Percentiles rank a stretch among this genome's conserved stretches.
These are phyloP conservation scores for Fusarium sp. DNA, from an alignment of 2,329 filamentous ascomycete genomes.

Conservation along the genomic window DNA sequence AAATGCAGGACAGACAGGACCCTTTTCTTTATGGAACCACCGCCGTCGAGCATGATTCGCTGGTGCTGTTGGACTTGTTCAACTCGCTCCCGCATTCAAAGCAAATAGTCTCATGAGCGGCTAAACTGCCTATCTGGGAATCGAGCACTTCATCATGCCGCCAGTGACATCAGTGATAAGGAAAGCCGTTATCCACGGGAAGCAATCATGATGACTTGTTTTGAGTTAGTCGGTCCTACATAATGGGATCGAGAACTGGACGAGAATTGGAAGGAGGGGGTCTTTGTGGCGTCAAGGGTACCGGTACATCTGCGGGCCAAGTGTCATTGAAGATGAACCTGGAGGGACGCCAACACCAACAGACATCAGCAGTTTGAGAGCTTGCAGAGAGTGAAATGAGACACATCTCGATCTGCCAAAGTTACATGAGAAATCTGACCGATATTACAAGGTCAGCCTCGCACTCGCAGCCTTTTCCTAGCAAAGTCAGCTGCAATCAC, in stretches of 20 bases:
- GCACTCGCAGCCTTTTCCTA: background rate
- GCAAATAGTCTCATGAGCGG: background rate
- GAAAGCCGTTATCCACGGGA: background rate
- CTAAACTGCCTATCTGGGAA: background rate
- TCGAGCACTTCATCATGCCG: background rate
- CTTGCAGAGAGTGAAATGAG: background rate
- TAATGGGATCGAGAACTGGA: background rate
- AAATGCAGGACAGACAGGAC: background rate
- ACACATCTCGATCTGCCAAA: background rate
- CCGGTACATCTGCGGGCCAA: slow-evolving; percentile 1
- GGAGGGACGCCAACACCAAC: background rate
- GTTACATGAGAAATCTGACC: background rate
- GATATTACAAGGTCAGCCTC: background rate
- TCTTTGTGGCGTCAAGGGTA: slow-evolving; percentile 20
- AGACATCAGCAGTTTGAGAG: background rate
- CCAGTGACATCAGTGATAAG: slow-evolving; percentile 13
- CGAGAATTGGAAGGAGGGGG: slow-evolving; percentile 1
- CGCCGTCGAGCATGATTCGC: slow-evolving; percentile 2
- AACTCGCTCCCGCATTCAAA: background rate
- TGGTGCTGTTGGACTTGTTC: background rate
- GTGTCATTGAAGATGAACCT: background rate
- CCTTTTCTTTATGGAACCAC: background rate
- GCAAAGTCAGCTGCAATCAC: background rate
- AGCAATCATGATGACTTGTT: slow-evolving; percentile 3
- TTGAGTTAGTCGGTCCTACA: background rate